Percentiles rank a stretch among this genome's conserved stretches.
These are phyloP conservation scores for Hylodesmum podocarpum DNA, from an alignment of 306 rosid genomes.

Conservation along the genomic window DNA sequence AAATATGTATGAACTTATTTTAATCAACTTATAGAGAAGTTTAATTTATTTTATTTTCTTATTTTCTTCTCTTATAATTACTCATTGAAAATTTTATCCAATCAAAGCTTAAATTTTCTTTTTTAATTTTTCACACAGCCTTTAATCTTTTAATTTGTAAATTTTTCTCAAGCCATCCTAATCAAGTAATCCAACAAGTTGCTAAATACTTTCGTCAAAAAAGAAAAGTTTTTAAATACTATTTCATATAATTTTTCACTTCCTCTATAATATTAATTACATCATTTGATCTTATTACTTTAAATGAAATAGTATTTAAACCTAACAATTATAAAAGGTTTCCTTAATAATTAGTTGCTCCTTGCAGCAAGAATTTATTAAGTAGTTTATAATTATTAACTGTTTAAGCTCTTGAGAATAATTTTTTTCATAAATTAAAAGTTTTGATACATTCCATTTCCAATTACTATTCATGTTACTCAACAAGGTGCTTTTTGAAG, in stretches of 20 bases:
- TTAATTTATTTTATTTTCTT: too few relatives aligned
- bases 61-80: too few relatives aligned
- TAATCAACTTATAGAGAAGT: too few relatives aligned
- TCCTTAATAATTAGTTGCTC: background rate
- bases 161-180: background rate
- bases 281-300: background rate
- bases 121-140: background rate
- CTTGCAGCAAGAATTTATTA: background rate
- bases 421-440: too few relatives aligned
- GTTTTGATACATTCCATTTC: too few relatives aligned
- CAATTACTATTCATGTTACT: background rate
- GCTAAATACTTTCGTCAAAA: background rate
- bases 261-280: background rate
- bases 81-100: too few relatives aligned
- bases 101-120: too few relatives aligned
- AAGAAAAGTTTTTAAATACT: too few relatives aligned
- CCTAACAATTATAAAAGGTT: background rate
- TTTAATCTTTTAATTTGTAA: background rate
- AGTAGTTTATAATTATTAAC: background rate
- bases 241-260: background rate
- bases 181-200: background rate
- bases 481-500: background rate
- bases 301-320: background rate
- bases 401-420: too few relatives aligned
- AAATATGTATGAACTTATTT: too few relatives aligned